phyloP scores from a whole-genome alignment of 192 early-diverging fungal species.

The Backusella morwellensis region DNA sequence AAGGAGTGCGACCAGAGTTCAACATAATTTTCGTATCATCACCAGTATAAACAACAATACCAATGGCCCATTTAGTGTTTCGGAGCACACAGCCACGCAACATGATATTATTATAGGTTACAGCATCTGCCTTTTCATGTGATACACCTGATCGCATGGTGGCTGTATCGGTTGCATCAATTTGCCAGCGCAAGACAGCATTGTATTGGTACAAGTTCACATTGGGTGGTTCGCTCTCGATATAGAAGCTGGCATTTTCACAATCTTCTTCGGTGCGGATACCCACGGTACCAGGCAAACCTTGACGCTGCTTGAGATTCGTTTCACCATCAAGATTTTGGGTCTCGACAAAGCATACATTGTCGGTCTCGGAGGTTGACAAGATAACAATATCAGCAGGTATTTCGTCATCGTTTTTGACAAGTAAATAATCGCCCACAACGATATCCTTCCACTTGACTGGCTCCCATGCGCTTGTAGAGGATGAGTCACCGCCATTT shows the following conservation, averaged over 20 bases:
- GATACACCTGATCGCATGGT: constrained; percentile 30
- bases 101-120: constrained; percentile 78
- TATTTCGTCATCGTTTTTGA: constrained; percentile 82
- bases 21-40: constrained; percentile 96
- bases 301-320: constrained; percentile 87
- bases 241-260: constrained; percentile 56
- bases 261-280: constrained; percentile 57
- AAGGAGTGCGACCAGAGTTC: constrained; percentile 90
- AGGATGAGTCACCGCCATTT: not conserved
- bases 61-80: constrained; percentile 90
- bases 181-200: constrained; percentile 61
- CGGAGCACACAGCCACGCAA: constrained; percentile 90
- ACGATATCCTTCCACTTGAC: constrained; percentile 82
- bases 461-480: constrained; percentile 51
- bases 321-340: constrained; percentile 99
- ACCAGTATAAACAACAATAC: constrained; percentile 87
- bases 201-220: constrained; percentile 88
- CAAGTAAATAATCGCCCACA: constrained; percentile 86
- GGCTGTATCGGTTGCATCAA: constrained; percentile 17
- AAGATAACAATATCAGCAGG: constrained; percentile 93
- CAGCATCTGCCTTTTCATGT: constrained; percentile 57
- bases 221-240: constrained; percentile 86
- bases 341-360: constrained; percentile 92
- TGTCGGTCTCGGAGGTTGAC: constrained; percentile 78
- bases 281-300: constrained; percentile 58